Percentiles rank a stretch among this genome's conserved stretches.
Conservation (phyloP, 1,139 yeast species). For the Scheffersomyces parashehatae region DNA sequence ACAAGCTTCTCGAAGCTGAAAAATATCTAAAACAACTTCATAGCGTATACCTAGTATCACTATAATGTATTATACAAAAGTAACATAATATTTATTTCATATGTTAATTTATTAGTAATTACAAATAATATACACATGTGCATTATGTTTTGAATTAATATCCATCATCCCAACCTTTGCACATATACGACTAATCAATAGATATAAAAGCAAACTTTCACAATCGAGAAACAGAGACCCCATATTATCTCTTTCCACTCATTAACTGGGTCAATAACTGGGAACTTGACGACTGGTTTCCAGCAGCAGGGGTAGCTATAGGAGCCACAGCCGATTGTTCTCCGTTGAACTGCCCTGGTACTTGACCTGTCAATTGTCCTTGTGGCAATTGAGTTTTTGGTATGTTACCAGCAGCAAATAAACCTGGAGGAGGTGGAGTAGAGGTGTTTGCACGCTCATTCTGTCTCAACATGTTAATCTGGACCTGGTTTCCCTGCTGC, state of each 20-base stretch:
- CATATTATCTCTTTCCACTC: conserved; percentile 56
- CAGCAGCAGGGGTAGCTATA: conserved; percentile 15
- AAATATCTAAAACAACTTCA: too few relatives aligned
- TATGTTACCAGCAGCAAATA: conserved; percentile 26
- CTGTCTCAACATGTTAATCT: conserved; percentile 31
- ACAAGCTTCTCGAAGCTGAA: too few relatives aligned
- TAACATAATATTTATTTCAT: too few relatives aligned
- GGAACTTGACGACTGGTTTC: conserved; percentile 47
- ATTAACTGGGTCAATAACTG: conserved; percentile 70
- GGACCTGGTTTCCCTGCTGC: conserved; percentile 16
- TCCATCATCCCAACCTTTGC: background rate
- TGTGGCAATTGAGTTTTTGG: conserved; percentile 13
- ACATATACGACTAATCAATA: conserved; percentile 1
- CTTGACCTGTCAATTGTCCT: conserved; percentile 13
- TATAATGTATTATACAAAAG: too few relatives aligned
- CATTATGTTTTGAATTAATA: background rate
- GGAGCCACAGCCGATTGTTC: conserved; percentile 5
- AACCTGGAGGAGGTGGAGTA: conserved; percentile 50
- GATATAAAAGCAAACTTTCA: background rate
- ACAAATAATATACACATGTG: too few relatives aligned
- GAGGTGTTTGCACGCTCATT: conserved; percentile 37
- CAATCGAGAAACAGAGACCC: background rate
- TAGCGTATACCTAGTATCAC: too few relatives aligned
- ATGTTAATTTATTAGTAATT: too few relatives aligned
- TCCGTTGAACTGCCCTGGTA: conserved; percentile 7